Evolutionary conservation across 2,329 filamentous ascomycete species (phyloP), one percentile per base, ranked within the genome.

Genomic region (Diaporthe citrichinensis): DNA sequence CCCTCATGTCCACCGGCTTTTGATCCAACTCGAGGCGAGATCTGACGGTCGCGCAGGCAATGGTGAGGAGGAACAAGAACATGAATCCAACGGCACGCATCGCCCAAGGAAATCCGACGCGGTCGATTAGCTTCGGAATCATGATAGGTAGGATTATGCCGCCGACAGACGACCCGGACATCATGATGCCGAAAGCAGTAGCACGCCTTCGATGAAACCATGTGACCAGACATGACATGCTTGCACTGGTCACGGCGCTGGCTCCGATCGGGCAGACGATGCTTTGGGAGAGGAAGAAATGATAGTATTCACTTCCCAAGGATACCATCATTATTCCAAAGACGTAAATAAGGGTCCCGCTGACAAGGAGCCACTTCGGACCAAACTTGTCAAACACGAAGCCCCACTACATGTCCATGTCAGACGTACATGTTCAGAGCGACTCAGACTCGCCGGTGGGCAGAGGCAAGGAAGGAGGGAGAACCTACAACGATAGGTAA

Each of bases 281-380:
- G 6, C 83, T 82, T 72, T 87, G 85, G 0, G 84, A 78, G 0
- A 87, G 78, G 14, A 87, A 79, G 71, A 86, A 81, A 59, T 87
- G 85, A 67, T 84, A 86, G 78, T 86, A 87, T 57, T 85, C 73
- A 0, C 77, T 83, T n/a, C 80, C 79, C 10, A 93, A 81, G 10
- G 86, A 89, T 0, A 89, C 86, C 90, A 93, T 92, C 90, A 93
- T 92, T 7, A 93, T 79, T 2, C 90, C 88, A 73, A 93, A 89
- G 23, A 93, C 87, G 73, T 92, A 89, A 46, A 91, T 80, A 71
- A 92, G 82, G 0, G 86, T 87, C 23, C 91, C 91, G 17, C 81
- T 80, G 1, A 90, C 46, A 1, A 92, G 80, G 0, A 94, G 83
- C 62, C 84, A 87, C 39, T 88, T 87, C 0, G 92, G 91, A 0